Evolutionary conservation across 1,139 yeast genomes (phyloP).

Genomic region (Diutina neorugosa): DNA sequence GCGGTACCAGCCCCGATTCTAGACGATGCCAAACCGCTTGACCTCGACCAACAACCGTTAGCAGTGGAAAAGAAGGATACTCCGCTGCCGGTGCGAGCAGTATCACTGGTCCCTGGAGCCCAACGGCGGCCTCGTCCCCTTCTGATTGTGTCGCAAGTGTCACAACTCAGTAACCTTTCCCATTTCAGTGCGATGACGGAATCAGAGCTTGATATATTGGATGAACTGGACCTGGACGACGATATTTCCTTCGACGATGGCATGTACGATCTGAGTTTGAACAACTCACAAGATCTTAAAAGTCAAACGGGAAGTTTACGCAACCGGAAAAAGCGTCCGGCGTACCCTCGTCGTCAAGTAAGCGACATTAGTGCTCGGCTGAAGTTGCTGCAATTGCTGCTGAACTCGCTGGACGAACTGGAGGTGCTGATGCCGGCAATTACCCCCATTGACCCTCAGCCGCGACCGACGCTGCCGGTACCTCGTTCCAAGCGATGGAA

Average conservation of each 20-base stretch:
- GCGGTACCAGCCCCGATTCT: neutral
- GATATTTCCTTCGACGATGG: conserved; percentile 18
- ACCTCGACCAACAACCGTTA: neutral
- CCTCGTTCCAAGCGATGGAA: neutral
- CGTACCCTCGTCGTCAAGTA: neutral
- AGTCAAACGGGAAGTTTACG: neutral
- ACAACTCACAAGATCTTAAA: conserved; percentile 7
- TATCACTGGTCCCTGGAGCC: neutral
- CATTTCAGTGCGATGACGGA: conserved; percentile 43
- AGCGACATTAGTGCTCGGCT: neutral
- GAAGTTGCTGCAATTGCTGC: neutral
- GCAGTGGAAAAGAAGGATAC: neutral
- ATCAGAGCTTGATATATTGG: conserved; percentile 28
- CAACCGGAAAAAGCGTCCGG: neutral
- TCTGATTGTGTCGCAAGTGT: conserved; percentile 54
- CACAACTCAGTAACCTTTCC: conserved; percentile 42
- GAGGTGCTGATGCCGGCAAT: neutral
- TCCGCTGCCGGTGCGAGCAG: neutral
- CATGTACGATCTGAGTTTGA: conserved; percentile 12
- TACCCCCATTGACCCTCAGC: neutral
- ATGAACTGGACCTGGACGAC: conserved; percentile 36
- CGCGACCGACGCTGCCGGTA: conserved; percentile 3
- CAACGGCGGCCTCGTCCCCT: conserved; percentile 37
- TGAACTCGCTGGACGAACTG: conserved; percentile 2
- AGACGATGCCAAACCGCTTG: neutral